Conservation (phyloP, 2,329 filamentous ascomycete species). For the Cyphellophora europaea region DNA sequence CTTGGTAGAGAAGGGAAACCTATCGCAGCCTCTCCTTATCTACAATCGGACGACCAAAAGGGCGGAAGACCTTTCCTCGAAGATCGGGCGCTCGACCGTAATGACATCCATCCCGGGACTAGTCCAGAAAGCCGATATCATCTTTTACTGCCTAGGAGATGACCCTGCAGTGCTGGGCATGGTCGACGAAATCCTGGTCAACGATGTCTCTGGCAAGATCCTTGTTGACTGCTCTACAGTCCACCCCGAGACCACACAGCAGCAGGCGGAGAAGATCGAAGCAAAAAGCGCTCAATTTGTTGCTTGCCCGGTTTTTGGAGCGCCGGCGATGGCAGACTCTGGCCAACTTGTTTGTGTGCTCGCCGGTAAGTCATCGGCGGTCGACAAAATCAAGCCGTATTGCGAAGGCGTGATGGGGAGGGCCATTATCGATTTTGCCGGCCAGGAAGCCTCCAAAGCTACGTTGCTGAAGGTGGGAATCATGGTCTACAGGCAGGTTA, state of each 20-base stretch:
- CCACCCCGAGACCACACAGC: slow-evolving; percentile 69
- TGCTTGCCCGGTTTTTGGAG: slow-evolving; percentile 50
- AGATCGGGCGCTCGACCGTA: slow-evolving; percentile 49
- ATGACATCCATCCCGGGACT: slow-evolving; percentile 56
- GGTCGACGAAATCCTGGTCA: slow-evolving; percentile 47
- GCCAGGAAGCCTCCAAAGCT: slow-evolving; percentile 59
- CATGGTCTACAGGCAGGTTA: no score
- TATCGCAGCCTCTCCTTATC: slow-evolving; percentile 62
- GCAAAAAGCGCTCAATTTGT: slow-evolving; percentile 63
- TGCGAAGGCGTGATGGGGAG: slow-evolving; percentile 63
- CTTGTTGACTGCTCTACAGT: slow-evolving; percentile 84
- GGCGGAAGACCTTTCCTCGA: slow-evolving; percentile 42
- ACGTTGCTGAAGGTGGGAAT: slow-evolving; percentile 66
- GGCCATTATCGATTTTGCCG: slow-evolving; percentile 60
- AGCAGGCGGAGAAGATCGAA: slow-evolving; percentile 49
- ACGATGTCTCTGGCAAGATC: slow-evolving; percentile 58
- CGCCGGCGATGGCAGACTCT: slow-evolving; percentile 43
- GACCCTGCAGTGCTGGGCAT: slow-evolving; percentile 62
- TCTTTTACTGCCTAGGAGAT: slow-evolving; percentile 73
- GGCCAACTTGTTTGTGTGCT: slow-evolving; percentile 66
- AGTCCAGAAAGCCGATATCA: slow-evolving; percentile 60
- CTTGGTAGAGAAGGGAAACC: slow-evolving; percentile 64
- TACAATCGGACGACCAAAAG: slow-evolving; percentile 48
- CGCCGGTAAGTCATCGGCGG: slow-evolving; percentile 52
- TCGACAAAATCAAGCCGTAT: slow-evolving; percentile 59